Conservation (phyloP, 768 basidiomycete genomes). For the Lactifluus echinatus region DNA sequence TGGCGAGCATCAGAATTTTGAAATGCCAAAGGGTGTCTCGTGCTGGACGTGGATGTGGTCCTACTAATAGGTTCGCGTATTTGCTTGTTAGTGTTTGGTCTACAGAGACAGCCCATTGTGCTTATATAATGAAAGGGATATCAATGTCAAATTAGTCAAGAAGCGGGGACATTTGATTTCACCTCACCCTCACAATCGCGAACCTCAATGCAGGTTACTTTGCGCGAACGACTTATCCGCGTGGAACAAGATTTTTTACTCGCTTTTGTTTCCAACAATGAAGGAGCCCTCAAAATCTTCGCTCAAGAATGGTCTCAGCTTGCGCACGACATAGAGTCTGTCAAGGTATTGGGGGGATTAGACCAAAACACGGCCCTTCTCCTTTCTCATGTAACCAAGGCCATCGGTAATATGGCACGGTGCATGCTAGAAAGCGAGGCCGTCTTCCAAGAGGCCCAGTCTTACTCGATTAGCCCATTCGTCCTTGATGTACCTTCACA, state of each 20-base stretch:
- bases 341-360: not conserved
- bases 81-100: not conserved
- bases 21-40: not conserved
- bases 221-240: not conserved
- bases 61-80: not conserved
- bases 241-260: conserved; percentile 6
- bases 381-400: not conserved
- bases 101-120: not conserved
- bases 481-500: not conserved
- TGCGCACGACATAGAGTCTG: not conserved
- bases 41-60: too few species aligned
- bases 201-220: conserved; percentile 1
- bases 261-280: not conserved
- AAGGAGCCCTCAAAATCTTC: not conserved
- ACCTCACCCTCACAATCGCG: not conserved
- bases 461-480: not conserved
- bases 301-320: conserved; percentile 2
- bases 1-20: not conserved
- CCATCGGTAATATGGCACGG: not conserved
- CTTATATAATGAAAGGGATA: not conserved
- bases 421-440: not conserved
- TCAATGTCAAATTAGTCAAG: too few species aligned
- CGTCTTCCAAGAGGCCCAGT: not conserved
- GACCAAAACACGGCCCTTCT: not conserved
- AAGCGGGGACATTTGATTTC: too few species aligned